Evolutionary conservation across 441 rosid species (phyloP).

Genomic region (Bocquillonia castaneifolia): DNA sequence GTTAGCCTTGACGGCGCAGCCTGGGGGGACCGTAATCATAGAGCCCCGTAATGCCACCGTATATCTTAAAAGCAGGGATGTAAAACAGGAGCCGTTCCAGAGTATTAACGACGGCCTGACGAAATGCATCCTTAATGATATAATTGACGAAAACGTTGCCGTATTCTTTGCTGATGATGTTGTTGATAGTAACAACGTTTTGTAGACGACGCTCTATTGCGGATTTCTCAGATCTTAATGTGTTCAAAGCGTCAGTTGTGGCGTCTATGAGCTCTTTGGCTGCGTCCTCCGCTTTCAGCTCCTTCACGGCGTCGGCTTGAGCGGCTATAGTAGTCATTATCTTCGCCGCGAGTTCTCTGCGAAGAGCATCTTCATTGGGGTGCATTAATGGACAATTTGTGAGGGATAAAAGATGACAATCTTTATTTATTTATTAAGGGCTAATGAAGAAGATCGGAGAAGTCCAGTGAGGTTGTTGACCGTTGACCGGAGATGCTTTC

Average conservation of each 20-base stretch:
- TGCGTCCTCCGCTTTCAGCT: slow-evolving; percentile 74
- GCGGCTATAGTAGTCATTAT: slow-evolving; percentile 60
- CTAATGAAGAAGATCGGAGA: too few relatives aligned
- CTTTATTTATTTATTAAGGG: too few relatives aligned
- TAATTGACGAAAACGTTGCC: too few relatives aligned
- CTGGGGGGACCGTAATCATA: slow-evolving; percentile 86
- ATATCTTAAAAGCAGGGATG: slow-evolving; percentile 78
- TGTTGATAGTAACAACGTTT: slow-evolving; percentile 37
- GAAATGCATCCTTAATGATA: too few relatives aligned
- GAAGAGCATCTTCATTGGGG: slow-evolving; percentile 61
- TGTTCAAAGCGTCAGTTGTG: slow-evolving; percentile 59
- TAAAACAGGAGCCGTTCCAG: slow-evolving; percentile 74
- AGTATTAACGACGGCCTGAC: slow-evolving; percentile 63
- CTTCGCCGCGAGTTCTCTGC: slow-evolving; percentile 52
- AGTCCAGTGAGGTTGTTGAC: too few relatives aligned
- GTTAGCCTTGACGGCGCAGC: slow-evolving; percentile 70
- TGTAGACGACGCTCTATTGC: slow-evolving; percentile 69
- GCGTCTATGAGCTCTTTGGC: slow-evolving; percentile 38
- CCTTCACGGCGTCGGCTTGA: slow-evolving; percentile 66
- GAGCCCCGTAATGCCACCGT: slow-evolving; percentile 81
- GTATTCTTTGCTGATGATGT: slow-evolving; percentile 49
- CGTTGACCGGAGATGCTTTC: too few relatives aligned
- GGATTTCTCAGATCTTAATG: slow-evolving; percentile 62
- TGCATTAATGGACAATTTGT: slow-evolving; percentile 34
- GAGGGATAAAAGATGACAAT: neutral